Percentiles rank a stretch among this genome's conserved stretches.
Conservation (phyloP, 345 rosid genomes). For the Firmiana major region DNA sequence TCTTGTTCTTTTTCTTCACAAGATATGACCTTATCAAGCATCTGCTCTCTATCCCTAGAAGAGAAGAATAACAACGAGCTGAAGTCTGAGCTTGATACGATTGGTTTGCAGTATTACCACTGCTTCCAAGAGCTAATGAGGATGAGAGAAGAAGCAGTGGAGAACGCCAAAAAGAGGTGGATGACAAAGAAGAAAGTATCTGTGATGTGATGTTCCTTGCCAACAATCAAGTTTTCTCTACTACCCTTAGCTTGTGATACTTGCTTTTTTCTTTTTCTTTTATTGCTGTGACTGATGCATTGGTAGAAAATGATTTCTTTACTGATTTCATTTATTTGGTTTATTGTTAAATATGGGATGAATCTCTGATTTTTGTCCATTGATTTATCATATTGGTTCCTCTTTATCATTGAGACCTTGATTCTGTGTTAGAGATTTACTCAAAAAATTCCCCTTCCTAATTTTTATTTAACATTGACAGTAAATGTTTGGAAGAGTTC, state of each 20-base stretch:
- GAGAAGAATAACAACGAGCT: conserved; percentile 42
- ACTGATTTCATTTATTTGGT: conserved; percentile 11
- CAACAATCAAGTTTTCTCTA: neutral
- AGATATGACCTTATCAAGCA: conserved; percentile 31
- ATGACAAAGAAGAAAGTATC: conserved; percentile 39
- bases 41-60: conserved; percentile 31
- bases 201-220: conserved; percentile 16
- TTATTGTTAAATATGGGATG: neutral
- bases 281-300: neutral
- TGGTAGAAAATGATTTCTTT: conserved; percentile 8
- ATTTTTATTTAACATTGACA: no score
- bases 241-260: conserved; percentile 3
- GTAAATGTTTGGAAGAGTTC: no score
- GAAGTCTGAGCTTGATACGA: conserved; percentile 49
- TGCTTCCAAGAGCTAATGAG: conserved; percentile 56
- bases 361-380: conserved; percentile 4
- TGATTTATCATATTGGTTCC: neutral
- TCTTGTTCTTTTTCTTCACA: conserved; percentile 44
- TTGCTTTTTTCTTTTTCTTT: neutral
- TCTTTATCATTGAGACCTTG: neutral
- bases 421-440: no score
- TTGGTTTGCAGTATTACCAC: conserved; percentile 47
- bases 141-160: conserved; percentile 67
- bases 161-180: conserved; percentile 60
- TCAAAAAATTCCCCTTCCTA: no score